A percentile compares a stretch with the other conserved stretches of the same genome.
Evolutionary conservation across 2,329 filamentous ascomycete genomes (phyloP).

Genomic region (Thyridium curvatum): DNA sequence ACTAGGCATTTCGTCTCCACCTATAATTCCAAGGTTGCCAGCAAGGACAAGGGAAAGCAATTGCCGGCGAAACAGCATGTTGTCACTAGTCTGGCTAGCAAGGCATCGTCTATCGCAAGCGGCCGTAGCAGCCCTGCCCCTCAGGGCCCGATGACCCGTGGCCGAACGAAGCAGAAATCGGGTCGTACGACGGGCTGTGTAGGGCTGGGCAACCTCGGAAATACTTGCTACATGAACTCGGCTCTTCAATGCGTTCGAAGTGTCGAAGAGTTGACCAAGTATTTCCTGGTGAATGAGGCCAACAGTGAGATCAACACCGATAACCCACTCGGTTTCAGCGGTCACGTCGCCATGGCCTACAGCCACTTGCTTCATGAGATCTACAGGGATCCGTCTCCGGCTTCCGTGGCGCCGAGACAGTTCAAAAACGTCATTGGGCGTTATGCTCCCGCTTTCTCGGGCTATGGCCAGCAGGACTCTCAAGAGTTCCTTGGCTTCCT

Average conservation of each 20-base stretch:
- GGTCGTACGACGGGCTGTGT: constrained; percentile 70
- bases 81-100: constrained; percentile 20
- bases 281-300: constrained; percentile 74
- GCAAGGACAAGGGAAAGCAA: constrained; percentile 24
- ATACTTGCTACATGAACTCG: constrained; percentile 99
- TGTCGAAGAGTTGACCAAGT: constrained; percentile 87
- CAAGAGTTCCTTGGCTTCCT: constrained; percentile 96
- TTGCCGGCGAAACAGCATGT: constrained; percentile 24
- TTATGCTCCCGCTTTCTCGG: constrained; percentile 80
- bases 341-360: constrained; percentile 82
- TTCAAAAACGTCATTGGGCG: constrained; percentile 81
- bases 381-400: constrained; percentile 60
- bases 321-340: constrained; percentile 81
- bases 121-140: constrained; percentile 63
- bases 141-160: constrained; percentile 59
- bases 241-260: constrained; percentile 91
- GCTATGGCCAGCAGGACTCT: constrained; percentile 94
- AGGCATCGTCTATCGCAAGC: constrained; percentile 43
- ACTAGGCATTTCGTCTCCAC: constrained; percentile 47
- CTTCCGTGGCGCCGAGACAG: constrained; percentile 68
- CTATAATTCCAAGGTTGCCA: constrained; percentile 23
- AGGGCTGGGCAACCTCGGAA: constrained; percentile 84
- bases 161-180: constrained; percentile 61
- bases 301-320: constrained; percentile 74
- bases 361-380: constrained; percentile 69